Conservation (phyloP, 169 alveolate genomes). For the Ichthyophthirius multifiliis region DNA sequence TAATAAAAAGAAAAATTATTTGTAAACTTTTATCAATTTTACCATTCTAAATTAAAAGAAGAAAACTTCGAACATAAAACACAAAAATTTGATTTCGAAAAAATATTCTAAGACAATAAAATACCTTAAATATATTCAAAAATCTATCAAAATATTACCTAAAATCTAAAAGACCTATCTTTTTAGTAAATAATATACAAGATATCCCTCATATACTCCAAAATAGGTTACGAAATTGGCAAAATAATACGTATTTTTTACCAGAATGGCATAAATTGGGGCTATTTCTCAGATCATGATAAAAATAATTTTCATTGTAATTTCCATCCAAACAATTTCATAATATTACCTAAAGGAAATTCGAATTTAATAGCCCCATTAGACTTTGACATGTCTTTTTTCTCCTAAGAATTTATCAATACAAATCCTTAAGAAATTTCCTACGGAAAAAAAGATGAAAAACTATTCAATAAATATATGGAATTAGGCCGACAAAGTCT, state of each 20-base stretch:
- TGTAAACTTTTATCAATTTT: background rate
- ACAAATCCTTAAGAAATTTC: conserved; percentile 34
- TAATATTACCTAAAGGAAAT: conserved; percentile 34
- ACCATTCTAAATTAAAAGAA: background rate
- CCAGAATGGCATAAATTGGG: conserved; percentile 72
- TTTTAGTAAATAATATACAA: background rate
- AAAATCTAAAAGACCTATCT: background rate
- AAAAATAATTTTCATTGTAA: conserved; percentile 67
- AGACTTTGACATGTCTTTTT: conserved; percentile 78
- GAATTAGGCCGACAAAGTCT: conserved; percentile 45
- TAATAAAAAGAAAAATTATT: background rate
- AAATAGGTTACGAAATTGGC: conserved; percentile 76
- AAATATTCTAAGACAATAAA: background rate
- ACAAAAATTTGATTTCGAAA: background rate
- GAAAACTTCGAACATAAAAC: background rate
- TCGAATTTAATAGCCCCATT: conserved; percentile 65
- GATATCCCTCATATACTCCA: background rate
- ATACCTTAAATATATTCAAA: background rate
- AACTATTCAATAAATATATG: conserved; percentile 16
- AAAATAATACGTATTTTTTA: conserved; percentile 58
- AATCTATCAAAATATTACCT: background rate
- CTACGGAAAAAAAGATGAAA: conserved; percentile 42
- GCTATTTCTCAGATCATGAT: conserved; percentile 73
- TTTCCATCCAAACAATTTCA: conserved; percentile 79
- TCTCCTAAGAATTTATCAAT: conserved; percentile 45